Conservation (phyloP, 192 early-diverging fungal genomes). For the Ambispora gerdemannii region DNA sequence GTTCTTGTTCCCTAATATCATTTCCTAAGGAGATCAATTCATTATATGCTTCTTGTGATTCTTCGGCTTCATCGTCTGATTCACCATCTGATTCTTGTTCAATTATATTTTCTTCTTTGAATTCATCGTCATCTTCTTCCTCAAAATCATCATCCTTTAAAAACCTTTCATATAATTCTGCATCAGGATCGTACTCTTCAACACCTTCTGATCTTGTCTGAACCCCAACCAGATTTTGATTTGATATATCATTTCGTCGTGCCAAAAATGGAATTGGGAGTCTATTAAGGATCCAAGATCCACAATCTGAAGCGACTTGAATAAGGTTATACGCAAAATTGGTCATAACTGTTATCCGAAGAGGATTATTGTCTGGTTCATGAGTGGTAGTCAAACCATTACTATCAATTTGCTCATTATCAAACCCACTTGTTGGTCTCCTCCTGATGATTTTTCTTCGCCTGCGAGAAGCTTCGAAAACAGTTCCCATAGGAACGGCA, state of each 20-base stretch:
- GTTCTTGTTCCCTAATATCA: constrained; percentile 27
- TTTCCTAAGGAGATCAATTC: constrained; percentile 21
- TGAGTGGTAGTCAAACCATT: constrained; percentile 11
- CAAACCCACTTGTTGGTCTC: constrained; percentile 27
- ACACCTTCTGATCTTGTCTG: background rate
- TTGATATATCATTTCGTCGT: background rate
- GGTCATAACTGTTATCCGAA: constrained; percentile 12
- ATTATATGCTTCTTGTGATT: background rate
- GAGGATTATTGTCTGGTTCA: constrained; percentile 11
- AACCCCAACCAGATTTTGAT: background rate
- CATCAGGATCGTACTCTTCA: constrained; percentile 22
- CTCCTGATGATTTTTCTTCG: constrained; percentile 9
- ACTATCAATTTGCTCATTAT: constrained; percentile 26
- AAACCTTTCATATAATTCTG: constrained; percentile 24
- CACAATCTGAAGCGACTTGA: constrained; percentile 9
- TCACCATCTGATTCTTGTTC: background rate
- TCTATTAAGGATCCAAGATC: background rate
- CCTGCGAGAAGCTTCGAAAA: constrained; percentile 34
- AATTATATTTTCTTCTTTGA: background rate
- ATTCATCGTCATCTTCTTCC: constrained; percentile 28
- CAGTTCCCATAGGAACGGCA: constrained; percentile 40
- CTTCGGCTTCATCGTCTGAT: background rate
- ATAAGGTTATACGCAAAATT: constrained; percentile 11
- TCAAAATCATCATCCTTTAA: constrained; percentile 19
- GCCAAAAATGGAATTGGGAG: background rate